phyloP scores from a whole-genome alignment of 75 land plant genomes.

The Pinus tabuliformis region DNA sequence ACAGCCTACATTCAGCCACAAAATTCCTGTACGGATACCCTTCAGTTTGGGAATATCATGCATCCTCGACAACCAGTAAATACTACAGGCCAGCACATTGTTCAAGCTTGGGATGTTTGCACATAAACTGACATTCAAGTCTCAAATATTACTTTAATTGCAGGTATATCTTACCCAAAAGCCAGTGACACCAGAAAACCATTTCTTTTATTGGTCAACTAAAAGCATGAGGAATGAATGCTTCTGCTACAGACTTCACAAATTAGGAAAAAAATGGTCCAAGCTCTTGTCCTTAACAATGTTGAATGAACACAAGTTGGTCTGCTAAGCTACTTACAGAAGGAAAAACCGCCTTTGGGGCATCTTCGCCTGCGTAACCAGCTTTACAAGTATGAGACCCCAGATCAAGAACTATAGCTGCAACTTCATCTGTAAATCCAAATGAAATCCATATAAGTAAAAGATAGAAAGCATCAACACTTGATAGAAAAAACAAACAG shows the following conservation, averaged over 20 bases:
- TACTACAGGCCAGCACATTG: background rate
- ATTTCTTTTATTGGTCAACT: background rate
- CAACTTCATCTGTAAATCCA: conserved; percentile 81
- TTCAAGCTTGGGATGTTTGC: background rate
- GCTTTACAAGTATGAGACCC: conserved; percentile 97
- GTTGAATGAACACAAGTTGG: background rate
- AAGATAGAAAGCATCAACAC: background rate
- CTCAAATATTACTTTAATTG: background rate
- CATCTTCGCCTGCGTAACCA: conserved; percentile 99
- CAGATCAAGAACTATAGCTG: conserved; percentile 91
- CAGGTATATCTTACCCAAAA: background rate
- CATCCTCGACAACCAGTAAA: background rate
- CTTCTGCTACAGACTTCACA: background rate
- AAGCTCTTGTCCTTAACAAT: background rate
- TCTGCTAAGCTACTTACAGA: conserved; percentile 52
- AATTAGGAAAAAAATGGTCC: background rate
- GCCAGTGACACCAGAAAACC: background rate
- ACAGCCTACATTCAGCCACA: background rate
- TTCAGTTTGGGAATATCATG: background rate
- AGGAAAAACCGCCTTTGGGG: conserved; percentile 93
- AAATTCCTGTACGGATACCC: background rate
- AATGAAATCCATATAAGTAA: conserved; percentile 1
- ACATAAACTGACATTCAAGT: background rate
- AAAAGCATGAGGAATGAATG: background rate
- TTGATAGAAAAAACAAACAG: background rate